These are phyloP conservation scores for Otatea glauca DNA, from an alignment of 176 grass and related monocot species.

Conservation along the genomic window DNA sequence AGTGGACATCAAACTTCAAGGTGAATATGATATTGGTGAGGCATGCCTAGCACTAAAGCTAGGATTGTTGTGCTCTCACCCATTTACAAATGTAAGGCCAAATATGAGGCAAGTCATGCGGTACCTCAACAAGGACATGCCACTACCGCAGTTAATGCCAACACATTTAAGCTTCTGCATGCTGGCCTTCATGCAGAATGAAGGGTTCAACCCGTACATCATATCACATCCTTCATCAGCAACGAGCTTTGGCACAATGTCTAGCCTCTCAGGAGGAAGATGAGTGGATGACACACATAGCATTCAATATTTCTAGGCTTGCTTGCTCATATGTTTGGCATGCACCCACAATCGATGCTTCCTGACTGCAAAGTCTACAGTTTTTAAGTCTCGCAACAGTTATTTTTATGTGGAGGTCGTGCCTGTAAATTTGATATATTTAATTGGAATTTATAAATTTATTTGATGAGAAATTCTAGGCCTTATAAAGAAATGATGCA, in stretches of 20 bases:
- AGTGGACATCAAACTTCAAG: conserved; percentile 39
- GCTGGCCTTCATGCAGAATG: conserved; percentile 8
- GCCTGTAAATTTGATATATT: not conserved
- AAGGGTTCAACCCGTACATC: conserved; percentile 7
- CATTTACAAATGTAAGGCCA: conserved; percentile 41
- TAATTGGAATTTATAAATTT: not conserved
- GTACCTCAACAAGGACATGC: conserved; percentile 39
- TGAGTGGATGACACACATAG: not conserved
- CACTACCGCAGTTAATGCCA: conserved; percentile 32
- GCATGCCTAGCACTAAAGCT: conserved; percentile 48
- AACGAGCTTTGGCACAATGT: not conserved
- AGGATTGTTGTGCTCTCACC: conserved; percentile 59
- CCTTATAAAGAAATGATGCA: not conserved
- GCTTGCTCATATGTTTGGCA: too few relatives aligned
- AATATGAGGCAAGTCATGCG: conserved; percentile 52
- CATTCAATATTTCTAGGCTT: too few relatives aligned
- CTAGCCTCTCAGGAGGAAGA: conserved; percentile 28
- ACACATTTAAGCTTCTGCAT: conserved; percentile 12
- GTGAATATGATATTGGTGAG: conserved; percentile 33
- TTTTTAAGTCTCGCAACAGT: not conserved
- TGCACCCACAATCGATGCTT: not conserved
- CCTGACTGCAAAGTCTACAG: not conserved
- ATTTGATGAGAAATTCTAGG: conserved; percentile 1
- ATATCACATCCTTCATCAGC: not conserved
- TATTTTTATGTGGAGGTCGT: not conserved